Conservation (phyloP, 2,329 filamentous ascomycete genomes). For the Alternaria novae-zelandiae region DNA sequence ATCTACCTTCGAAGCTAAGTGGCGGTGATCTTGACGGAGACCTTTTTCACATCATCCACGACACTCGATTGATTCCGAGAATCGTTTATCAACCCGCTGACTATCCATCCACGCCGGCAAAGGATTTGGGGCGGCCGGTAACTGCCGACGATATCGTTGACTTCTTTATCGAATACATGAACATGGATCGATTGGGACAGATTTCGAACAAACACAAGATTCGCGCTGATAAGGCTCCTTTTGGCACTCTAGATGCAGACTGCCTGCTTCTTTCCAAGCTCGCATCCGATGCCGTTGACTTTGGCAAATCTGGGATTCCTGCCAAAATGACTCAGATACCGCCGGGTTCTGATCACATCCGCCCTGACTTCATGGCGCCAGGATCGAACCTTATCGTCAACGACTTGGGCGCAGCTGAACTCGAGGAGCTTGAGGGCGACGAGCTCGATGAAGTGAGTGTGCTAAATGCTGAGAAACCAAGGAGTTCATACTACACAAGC, state of each 20-base stretch:
- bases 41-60: slow-evolving; percentile 80
- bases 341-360: slow-evolving; percentile 24
- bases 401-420: slow-evolving; percentile 28
- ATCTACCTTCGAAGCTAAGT: slow-evolving; percentile 78
- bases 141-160: slow-evolving; percentile 71
- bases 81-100: slow-evolving; percentile 66
- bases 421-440: slow-evolving; percentile 34
- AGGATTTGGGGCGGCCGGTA: slow-evolving; percentile 68
- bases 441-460: slow-evolving; percentile 46
- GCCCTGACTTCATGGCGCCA: slow-evolving; percentile 63
- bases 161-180: slow-evolving; percentile 71
- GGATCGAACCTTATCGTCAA: slow-evolving; percentile 50
- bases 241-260: slow-evolving; percentile 34
- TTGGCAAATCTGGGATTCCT: slow-evolving; percentile 35
- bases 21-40: slow-evolving; percentile 88
- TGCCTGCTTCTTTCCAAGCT: slow-evolving; percentile 50
- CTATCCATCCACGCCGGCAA: slow-evolving; percentile 66
- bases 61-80: slow-evolving; percentile 58
- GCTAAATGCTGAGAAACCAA: slow-evolving; percentile 52
- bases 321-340: slow-evolving; percentile 26
- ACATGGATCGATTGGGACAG: slow-evolving; percentile 52
- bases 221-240: slow-evolving; percentile 45
- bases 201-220: slow-evolving; percentile 52
- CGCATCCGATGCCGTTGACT: slow-evolving; percentile 43
- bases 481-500: slow-evolving; percentile 68